Percentiles rank a stretch among this genome's conserved stretches.
These are phyloP conservation scores for Xylogone sp. DNA, from an alignment of 2,329 filamentous ascomycete genomes.

Conservation along the genomic window DNA sequence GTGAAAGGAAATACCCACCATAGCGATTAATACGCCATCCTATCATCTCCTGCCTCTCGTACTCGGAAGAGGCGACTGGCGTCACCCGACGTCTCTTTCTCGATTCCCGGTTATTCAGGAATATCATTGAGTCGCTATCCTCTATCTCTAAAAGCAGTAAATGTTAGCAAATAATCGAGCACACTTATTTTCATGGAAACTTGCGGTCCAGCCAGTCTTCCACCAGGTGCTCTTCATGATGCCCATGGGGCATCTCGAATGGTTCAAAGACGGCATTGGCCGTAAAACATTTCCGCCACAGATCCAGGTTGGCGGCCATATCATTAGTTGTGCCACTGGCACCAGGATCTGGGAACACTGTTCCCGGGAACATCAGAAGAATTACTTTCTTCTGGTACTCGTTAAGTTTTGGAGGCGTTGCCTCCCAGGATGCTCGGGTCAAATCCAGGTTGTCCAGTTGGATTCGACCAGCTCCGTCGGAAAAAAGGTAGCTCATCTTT, in stretches of 20 bases:
- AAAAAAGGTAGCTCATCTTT: neutral
- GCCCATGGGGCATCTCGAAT: neutral
- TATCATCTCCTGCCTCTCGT: neutral
- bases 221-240: neutral
- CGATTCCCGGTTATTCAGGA: neutral
- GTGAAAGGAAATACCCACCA: too few relatives aligned
- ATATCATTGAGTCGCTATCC: neutral
- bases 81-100: neutral
- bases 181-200: neutral
- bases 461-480: neutral
- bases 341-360: neutral
- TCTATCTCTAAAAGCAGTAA: neutral
- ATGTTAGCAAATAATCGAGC: neutral
- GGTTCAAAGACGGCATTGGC: neutral
- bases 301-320: neutral
- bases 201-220: neutral
- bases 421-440: neutral
- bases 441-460: neutral
- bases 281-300: neutral
- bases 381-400: neutral
- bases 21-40: too few relatives aligned
- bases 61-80: neutral
- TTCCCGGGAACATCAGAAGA: neutral
- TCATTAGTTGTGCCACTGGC: neutral
- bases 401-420: neutral